Evolutionary conservation across 352 stramenopile genomes (phyloP).

Genomic region (Pythium rhizo-oryzae): DNA sequence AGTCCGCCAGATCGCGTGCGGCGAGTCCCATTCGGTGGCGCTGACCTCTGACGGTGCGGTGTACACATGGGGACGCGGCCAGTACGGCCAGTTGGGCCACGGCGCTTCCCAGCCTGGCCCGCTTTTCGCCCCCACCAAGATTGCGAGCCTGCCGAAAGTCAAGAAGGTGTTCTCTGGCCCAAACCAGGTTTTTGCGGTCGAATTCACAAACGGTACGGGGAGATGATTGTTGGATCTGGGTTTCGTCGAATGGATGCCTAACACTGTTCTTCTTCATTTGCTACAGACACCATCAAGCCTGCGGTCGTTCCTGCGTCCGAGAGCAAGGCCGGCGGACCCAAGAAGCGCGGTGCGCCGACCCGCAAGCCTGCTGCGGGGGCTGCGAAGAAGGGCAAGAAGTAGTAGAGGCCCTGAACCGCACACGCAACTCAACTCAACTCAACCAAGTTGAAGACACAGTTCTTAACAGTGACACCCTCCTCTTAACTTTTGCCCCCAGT

Average conservation of each 20-base stretch:
- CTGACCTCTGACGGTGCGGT: conserved; percentile 55
- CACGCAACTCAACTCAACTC: not conserved
- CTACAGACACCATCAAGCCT: conserved; percentile 54
- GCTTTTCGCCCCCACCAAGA: conserved; percentile 53
- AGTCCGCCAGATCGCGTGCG: conserved; percentile 34
- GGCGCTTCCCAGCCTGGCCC: conserved; percentile 39
- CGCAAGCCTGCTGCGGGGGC: conserved; percentile 20
- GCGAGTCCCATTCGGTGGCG: conserved; percentile 69
- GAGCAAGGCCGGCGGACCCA: conserved; percentile 5
- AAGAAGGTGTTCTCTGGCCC: conserved; percentile 61
- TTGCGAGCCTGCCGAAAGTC: conserved; percentile 55
- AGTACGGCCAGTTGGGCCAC: conserved; percentile 71
- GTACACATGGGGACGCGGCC: conserved; percentile 73
- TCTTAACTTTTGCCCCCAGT: not conserved
- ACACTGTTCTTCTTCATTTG: not conserved
- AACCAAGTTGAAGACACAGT: conserved; percentile 1
- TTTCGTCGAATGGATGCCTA: not conserved
- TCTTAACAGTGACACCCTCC: conserved; percentile 17
- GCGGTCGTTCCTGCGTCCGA: conserved; percentile 28
- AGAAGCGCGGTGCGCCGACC: conserved; percentile 32
- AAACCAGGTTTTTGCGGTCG: conserved; percentile 80
- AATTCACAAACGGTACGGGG: conserved; percentile 67
- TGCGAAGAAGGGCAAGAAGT: conserved; percentile 38
- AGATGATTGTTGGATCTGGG: not conserved
- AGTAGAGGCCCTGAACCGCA: conserved; percentile 5